Conservation (phyloP, 2,329 filamentous ascomycete species). For the Fusarium cyanostomum region DNA sequence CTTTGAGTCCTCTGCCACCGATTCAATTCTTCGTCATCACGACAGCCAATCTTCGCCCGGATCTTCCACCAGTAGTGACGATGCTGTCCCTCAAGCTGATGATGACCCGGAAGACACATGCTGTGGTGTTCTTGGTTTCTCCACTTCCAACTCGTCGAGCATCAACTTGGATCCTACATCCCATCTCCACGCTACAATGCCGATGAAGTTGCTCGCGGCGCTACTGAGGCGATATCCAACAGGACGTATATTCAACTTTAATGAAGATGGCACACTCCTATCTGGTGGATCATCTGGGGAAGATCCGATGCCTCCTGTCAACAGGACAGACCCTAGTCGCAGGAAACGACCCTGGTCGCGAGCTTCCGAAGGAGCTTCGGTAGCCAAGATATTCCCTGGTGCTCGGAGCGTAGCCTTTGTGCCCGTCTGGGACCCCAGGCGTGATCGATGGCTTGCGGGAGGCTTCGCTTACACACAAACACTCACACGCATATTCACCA, state of each 20-base stretch:
- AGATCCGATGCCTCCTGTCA: slow-evolving; percentile 15
- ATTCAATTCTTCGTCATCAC: slow-evolving; percentile 31
- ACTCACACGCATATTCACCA: slow-evolving; percentile 55
- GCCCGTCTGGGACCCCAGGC: slow-evolving; percentile 58
- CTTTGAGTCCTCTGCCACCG: slow-evolving; percentile 15
- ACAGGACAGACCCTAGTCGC: neutral
- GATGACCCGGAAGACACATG: slow-evolving; percentile 11
- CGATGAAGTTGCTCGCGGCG: slow-evolving; percentile 51
- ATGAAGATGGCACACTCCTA: slow-evolving; percentile 49
- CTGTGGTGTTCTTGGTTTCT: slow-evolving; percentile 53
- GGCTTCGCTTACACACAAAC: slow-evolving; percentile 60
- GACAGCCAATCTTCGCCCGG: slow-evolving; percentile 22
- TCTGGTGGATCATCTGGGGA: slow-evolving; percentile 47
- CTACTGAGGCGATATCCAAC: slow-evolving; percentile 57
- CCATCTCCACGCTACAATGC: slow-evolving; percentile 41
- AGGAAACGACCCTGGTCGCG: slow-evolving; percentile 11
- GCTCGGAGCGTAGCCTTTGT: slow-evolving; percentile 58
- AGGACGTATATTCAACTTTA: slow-evolving; percentile 59
- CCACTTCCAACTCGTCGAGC: slow-evolving; percentile 47
- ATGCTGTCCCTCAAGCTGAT: slow-evolving; percentile 11
- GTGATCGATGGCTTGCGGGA: slow-evolving; percentile 59
- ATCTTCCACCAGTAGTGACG: slow-evolving; percentile 43
- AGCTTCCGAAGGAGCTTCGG: slow-evolving; percentile 12
- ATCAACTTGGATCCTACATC: slow-evolving; percentile 42
- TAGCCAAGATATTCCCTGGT: slow-evolving; percentile 51